phyloP scores from a whole-genome alignment of 306 rosid genomes.

The Castanea sativa region DNA sequence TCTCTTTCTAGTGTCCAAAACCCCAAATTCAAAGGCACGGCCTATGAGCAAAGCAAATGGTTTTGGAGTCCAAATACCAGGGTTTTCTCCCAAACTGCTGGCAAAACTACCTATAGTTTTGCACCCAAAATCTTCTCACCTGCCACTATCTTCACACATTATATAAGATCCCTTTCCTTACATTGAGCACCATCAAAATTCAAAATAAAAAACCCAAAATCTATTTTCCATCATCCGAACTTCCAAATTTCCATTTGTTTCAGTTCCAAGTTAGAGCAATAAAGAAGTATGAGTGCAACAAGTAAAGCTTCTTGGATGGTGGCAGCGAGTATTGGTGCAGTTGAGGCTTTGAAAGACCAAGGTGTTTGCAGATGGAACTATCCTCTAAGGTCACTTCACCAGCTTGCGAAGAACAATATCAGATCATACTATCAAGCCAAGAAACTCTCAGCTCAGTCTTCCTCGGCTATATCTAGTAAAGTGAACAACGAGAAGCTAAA shows the following conservation, averaged over 20 bases:
- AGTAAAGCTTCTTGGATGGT: slow-evolving; percentile 21
- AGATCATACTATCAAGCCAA: slow-evolving; percentile 25
- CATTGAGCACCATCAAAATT: too few species aligned
- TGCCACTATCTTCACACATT: too few species aligned
- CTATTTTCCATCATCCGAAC: background rate
- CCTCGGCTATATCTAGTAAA: slow-evolving; percentile 11
- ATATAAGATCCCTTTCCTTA: too few species aligned
- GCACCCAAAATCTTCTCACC: too few species aligned
- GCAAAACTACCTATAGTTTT: too few species aligned
- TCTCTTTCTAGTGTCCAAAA: too few species aligned
- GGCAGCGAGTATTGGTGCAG: slow-evolving; percentile 33
- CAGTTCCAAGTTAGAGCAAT: background rate
- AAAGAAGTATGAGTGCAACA: slow-evolving; percentile 18
- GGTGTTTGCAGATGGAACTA: slow-evolving; percentile 31
- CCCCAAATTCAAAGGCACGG: too few species aligned
- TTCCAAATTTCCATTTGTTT: background rate
- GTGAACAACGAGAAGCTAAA: slow-evolving; percentile 1
- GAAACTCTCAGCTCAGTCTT: background rate
- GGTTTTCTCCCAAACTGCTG: too few species aligned
- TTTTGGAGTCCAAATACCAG: too few species aligned
- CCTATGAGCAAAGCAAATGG: too few species aligned
- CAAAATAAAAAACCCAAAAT: too few species aligned
- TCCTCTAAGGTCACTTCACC: slow-evolving; percentile 17
- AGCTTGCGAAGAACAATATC: slow-evolving; percentile 19
- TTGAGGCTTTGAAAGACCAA: slow-evolving; percentile 36